A percentile compares a stretch with the other conserved stretches of the same genome.
phyloP scores from a whole-genome alignment of 768 basidiomycete species.

The Serendipita vermifera region DNA sequence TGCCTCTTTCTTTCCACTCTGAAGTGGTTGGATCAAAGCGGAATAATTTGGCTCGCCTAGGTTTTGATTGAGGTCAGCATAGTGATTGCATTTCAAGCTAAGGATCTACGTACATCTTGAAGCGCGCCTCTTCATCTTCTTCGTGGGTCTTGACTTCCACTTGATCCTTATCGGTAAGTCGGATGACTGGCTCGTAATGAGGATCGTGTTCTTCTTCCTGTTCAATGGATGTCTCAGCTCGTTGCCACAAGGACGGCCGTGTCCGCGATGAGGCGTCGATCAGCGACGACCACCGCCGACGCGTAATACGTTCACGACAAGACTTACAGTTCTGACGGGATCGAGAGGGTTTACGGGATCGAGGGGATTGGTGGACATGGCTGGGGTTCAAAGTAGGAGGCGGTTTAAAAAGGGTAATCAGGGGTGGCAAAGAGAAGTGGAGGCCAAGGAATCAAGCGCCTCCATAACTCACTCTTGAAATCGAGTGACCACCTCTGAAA shows the following conservation, averaged over 20 bases:
- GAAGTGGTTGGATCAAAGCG: conserved; percentile 63
- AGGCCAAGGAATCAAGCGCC: too few species aligned
- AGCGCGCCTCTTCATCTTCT: conserved; percentile 82
- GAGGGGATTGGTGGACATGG: conserved; percentile 1
- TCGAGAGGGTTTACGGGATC: conserved; percentile 5
- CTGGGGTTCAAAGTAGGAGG: too few species aligned
- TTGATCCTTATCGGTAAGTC: conserved; percentile 66
- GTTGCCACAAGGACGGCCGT: neutral
- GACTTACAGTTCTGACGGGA: neutral
- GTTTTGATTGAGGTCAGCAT: conserved; percentile 16
- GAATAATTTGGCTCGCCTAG: conserved; percentile 95
- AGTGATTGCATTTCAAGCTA: conserved; percentile 23
- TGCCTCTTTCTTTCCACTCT: conserved; percentile 99
- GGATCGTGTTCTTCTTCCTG: conserved; percentile 70
- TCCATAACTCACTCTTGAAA: too few species aligned
- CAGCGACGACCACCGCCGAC: neutral
- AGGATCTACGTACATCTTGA: conserved; percentile 74
- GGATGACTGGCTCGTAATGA: conserved; percentile 94
- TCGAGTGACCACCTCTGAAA: too few species aligned
- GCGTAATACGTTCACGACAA: neutral
- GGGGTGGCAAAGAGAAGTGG: too few species aligned
- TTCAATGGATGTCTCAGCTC: neutral
- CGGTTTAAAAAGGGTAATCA: too few species aligned
- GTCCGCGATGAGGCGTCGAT: conserved; percentile 8
- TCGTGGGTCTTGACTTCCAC: conserved; percentile 92